Base-by-base conservation (phyloP, 768 basidiomycete species). In the Tulasnella sp. region DNA sequence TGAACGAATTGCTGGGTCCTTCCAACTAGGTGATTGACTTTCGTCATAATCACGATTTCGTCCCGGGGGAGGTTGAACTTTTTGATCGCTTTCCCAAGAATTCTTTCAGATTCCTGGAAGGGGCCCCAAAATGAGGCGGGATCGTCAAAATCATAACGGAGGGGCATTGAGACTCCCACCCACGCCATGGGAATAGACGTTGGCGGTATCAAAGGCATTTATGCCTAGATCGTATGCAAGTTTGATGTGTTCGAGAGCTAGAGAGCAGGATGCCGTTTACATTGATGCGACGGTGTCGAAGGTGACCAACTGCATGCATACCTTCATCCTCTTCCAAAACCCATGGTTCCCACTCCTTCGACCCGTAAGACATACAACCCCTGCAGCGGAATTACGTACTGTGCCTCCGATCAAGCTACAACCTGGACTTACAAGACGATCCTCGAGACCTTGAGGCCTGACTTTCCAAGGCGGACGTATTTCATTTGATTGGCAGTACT, bases 41-140 rank as follows among this genome's bases (percentile, higher is more conserved):
- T 94, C 76, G 93, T 93, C 87, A 94, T 88, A 19, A 94, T 89
- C 19, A 95, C 93, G 68, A 94, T 90, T 81, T 91, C 89, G 19
- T 92, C 91, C 2, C 88, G 83, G 0, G 86, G 86, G 6, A 74
- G 44, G 39, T 74, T 74, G 73, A 38, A 40, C 24, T 74, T 93
- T 82, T 91, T 92, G 85, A 95, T 90, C 3, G 90, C 92, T 81
- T 92, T 91, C 10, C 93, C 93, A 24, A 93, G 86, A 75, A 93
- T 88, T 62, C 88, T 82, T 83, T 94, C 93, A 0, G 91, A 91
- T 10, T 74, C 39, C 73, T 74, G 5, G n/a, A 0, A 21, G 38
- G 5, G 39, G 19, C 48, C 48, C 48, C 21, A 74, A 46, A n/a
- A 24, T 10, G 73, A 74, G 24, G 18, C 6, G 16, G 39, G 14